Base-by-base conservation (phyloP, 768 basidiomycete species). In the Podaxis sp. region DNA sequence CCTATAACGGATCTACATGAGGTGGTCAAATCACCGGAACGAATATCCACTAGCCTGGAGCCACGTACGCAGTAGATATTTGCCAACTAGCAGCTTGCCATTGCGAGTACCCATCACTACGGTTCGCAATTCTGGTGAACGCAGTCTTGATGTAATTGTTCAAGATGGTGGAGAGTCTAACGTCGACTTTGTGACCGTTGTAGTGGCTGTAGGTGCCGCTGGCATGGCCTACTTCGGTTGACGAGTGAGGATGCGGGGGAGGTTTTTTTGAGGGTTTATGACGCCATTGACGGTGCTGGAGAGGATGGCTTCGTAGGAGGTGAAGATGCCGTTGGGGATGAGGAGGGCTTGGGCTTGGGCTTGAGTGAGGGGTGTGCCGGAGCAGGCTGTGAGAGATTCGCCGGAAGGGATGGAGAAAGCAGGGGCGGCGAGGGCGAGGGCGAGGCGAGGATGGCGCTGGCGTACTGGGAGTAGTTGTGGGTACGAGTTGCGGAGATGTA, bases 171-270 rank as follows among this genome's bases (percentile, higher is more conserved):
- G 60, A 51, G 53, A 70, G 67, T 48, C 67, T 66, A 10, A 72
- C 59, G 54, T 71, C 69, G 51, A 72, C 70, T 48, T 71, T 71
- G 62, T 68, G 71, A 13, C 71, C 70, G 37, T 71, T 71, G 4
- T 44, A 59, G 53, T 72, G 71, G 37, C 68, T 69, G 56, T 65
- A 69, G 1, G 65, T 72, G 5, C 69, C 69, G 23, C 66, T 65
- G 0, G 69, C 68, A 58, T 73, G 72, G 13, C 72, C 72, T 25
- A 68, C 68, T 56, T 73, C 71, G 1, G 71, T 86, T 1, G 67
- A 90, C 77, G 73, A 89, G 84, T 11, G 80, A 79, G 11, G 86
- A 80, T 6, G 37, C 40, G 0, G 87, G 86, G 14, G 83, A 83
- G 5, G 72, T 71, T 1, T 63, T 62, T 58, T 71, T 73, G 50